A percentile compares a stretch with the other conserved stretches of the same genome.
Evolutionary conservation across 805 yeast species (phyloP).

Genomic region (Yarrowia sp.): DNA sequence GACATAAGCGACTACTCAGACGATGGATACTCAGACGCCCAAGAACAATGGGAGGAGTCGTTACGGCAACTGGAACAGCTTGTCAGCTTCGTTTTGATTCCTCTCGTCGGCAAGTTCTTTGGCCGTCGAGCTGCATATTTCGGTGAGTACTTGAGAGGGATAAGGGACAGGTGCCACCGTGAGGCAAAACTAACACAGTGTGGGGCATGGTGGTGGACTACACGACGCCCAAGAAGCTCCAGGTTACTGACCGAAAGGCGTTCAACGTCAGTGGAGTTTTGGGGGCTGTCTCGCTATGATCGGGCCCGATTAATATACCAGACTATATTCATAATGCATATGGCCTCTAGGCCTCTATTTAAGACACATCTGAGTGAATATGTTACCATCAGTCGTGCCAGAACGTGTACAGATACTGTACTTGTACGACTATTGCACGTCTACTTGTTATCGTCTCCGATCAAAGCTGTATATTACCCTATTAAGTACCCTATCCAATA

Average conservation of each 20-base stretch:
- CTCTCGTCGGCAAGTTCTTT: constrained; percentile 61
- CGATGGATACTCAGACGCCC: constrained; percentile 45
- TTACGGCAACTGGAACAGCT: constrained; percentile 54
- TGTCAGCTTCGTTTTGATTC: constrained; percentile 54
- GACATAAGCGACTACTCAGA: constrained; percentile 25
- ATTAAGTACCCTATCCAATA: background rate
- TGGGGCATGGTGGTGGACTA: constrained; percentile 19
- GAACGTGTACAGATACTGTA: no score
- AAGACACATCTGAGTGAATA: background rate
- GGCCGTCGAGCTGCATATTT: constrained; percentile 55
- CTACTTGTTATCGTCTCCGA: background rate
- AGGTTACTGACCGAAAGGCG: background rate
- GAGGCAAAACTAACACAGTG: constrained; percentile 10
- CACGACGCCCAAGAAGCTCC: background rate
- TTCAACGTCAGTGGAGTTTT: constrained; percentile 6
- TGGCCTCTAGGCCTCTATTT: background rate
- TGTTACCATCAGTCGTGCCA: background rate
- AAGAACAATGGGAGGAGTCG: constrained; percentile 73
- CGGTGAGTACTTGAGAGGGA: constrained; percentile 31
- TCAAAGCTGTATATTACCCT: background rate
- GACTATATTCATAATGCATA: constrained; percentile 2
- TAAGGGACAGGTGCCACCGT: background rate
- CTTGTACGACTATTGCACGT: background rate
- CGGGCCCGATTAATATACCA: background rate
- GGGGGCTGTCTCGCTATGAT: background rate